Evolutionary conservation across 768 basidiomycete genomes (phyloP).

Genomic region (Termitomyces bulborhizus): DNA sequence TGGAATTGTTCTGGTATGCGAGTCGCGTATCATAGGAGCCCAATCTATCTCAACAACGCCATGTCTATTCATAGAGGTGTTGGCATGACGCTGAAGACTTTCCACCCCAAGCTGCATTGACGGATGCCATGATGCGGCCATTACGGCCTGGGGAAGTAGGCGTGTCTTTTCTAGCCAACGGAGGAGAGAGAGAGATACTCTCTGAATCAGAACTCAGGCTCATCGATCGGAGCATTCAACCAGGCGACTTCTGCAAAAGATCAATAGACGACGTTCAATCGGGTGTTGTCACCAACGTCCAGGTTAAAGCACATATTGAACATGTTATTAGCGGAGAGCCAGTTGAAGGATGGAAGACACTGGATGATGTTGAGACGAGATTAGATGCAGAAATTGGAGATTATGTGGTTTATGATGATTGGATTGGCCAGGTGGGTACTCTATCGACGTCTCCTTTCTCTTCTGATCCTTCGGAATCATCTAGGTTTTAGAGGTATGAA

Average conservation of each 20-base stretch:
- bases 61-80: constrained; percentile 49
- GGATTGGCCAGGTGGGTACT: constrained; percentile 78
- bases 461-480: background rate
- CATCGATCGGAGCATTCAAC: constrained; percentile 70
- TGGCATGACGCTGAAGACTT: constrained; percentile 86
- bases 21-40: background rate
- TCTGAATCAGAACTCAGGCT: constrained; percentile 63
- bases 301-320: constrained; percentile 59
- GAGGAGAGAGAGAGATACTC: constrained; percentile 59
- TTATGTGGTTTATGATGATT: constrained; percentile 76
- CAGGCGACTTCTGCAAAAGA: constrained; percentile 80
- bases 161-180: constrained; percentile 55
- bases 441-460: background rate
- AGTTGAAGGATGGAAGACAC: constrained; percentile 57
- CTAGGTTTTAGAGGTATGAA: constrained; percentile 4
- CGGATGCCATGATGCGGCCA: constrained; percentile 72
- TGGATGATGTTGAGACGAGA: constrained; percentile 50
- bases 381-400: constrained; percentile 70
- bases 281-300: constrained; percentile 64
- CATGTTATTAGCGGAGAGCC: constrained; percentile 65
- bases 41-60: background rate
- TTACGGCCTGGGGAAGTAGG: constrained; percentile 78
- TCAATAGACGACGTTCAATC: constrained; percentile 67
- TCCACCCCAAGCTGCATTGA: constrained; percentile 31
- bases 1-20: constrained; percentile 63